Evolutionary conservation across 208 protist species (phyloP).

Genomic region (Leishmania braziliensis): DNA sequence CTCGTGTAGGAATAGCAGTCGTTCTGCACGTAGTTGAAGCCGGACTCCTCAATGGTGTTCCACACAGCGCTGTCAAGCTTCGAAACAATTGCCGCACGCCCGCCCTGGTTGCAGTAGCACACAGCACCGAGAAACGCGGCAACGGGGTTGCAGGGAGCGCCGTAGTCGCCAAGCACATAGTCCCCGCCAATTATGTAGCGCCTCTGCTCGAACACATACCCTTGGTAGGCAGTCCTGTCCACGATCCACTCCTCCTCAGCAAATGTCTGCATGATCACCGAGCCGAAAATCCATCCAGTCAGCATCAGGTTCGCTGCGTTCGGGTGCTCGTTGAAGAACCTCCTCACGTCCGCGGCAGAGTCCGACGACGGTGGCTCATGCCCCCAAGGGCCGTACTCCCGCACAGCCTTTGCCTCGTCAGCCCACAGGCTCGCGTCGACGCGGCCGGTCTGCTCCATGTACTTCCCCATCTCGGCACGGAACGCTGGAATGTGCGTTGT

Average conservation of each 20-base stretch:
- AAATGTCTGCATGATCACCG: conserved; percentile 30
- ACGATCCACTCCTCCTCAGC: conserved; percentile 1
- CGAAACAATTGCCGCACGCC: conserved; percentile 10
- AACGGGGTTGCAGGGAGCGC: conserved; percentile 24
- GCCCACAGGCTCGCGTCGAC: background rate
- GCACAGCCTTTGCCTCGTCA: conserved; percentile 1
- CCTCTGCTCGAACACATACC: conserved; percentile 42
- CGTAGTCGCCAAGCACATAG: conserved; percentile 63
- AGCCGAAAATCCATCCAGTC: conserved; percentile 44
- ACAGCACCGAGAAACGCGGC: conserved; percentile 30
- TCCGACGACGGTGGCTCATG: background rate
- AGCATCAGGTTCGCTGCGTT: conserved; percentile 39
- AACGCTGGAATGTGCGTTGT: conserved; percentile 39
- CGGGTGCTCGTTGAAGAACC: conserved; percentile 17
- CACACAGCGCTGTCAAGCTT: background rate
- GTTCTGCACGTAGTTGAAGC: conserved; percentile 7
- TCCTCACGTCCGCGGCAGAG: background rate
- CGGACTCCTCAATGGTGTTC: background rate
- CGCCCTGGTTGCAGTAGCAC: conserved; percentile 45
- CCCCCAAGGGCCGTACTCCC: background rate
- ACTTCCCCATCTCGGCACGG: conserved; percentile 39
- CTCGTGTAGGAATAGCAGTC: conserved; percentile 1
- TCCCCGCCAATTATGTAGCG: conserved; percentile 58
- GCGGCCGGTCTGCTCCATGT: conserved; percentile 22
- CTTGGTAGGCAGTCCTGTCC: conserved; percentile 21